Evolutionary conservation across 2,329 filamentous ascomycete species (phyloP).

Genomic region (Aspergillus transmontanensis): DNA sequence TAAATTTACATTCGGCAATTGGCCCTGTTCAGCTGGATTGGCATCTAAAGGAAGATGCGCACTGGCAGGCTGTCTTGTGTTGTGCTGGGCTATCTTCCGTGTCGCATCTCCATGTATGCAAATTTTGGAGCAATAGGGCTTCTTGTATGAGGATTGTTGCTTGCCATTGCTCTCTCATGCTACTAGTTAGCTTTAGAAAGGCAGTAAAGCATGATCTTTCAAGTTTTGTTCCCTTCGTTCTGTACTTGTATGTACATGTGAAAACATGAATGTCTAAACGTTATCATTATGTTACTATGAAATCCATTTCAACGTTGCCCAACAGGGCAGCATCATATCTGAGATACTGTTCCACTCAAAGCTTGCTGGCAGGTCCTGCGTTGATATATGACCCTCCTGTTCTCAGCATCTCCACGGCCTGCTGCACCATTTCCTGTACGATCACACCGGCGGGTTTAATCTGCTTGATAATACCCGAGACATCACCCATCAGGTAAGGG

Average conservation of each 20-base stretch:
- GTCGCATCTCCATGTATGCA: slow-evolving; percentile 13
- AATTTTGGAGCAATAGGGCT: slow-evolving; percentile 7
- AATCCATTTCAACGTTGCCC: neutral
- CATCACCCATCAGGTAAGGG: slow-evolving; percentile 92
- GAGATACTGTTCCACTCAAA: slow-evolving; percentile 36
- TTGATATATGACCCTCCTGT: slow-evolving; percentile 62
- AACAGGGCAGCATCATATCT: neutral
- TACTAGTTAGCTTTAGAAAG: slow-evolving; percentile 11
- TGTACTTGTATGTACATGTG: slow-evolving; percentile 39
- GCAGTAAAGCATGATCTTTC: slow-evolving; percentile 8
- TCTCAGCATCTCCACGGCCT: slow-evolving; percentile 70
- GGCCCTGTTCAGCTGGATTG: slow-evolving; percentile 6
- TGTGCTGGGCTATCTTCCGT: slow-evolving; percentile 6
- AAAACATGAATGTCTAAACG: slow-evolving; percentile 21
- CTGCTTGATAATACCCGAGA: slow-evolving; percentile 74
- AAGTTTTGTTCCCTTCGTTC: slow-evolving; percentile 16
- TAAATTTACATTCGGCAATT: slow-evolving; percentile 9
- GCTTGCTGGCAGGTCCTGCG: slow-evolving; percentile 43
- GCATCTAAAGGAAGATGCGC: slow-evolving; percentile 2
- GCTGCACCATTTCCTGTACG: slow-evolving; percentile 84
- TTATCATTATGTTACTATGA: slow-evolving; percentile 18
- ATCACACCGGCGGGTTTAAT: slow-evolving; percentile 82
- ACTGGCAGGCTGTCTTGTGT: slow-evolving; percentile 9
- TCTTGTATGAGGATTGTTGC: slow-evolving; percentile 7
- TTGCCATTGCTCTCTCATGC: slow-evolving; percentile 3